Conservation (phyloP, 2,329 filamentous ascomycete genomes). For the Colletotrichum tofieldiae region DNA sequence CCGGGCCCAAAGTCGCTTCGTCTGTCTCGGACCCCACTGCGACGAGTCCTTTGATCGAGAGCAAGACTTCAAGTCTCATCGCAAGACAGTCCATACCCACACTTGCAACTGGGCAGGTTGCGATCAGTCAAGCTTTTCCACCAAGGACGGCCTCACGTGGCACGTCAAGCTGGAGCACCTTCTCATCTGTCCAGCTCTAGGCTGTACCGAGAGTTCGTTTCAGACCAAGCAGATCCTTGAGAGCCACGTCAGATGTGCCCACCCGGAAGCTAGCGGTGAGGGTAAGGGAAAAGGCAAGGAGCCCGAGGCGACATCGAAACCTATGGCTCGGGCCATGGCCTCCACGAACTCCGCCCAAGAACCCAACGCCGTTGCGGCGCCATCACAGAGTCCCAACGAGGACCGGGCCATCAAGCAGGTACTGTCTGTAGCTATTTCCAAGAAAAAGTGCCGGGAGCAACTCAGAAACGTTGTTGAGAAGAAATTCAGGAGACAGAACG, state of each 20-base stretch:
- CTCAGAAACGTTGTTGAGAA: conserved; percentile 55
- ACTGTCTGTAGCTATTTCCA: conserved; percentile 51
- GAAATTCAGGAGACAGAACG: conserved; percentile 50
- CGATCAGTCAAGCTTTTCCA: conserved; percentile 53
- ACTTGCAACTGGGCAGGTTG: conserved; percentile 60
- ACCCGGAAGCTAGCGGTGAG: conserved; percentile 47
- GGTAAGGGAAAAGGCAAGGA: conserved; percentile 20
- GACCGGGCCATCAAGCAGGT: conserved; percentile 45
- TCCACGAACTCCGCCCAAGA: background rate
- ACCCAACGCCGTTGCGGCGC: background rate
- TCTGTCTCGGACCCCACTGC: conserved; percentile 51
- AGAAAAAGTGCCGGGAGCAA: conserved; percentile 55
- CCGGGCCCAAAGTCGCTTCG: conserved; percentile 42
- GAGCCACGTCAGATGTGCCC: conserved; percentile 56
- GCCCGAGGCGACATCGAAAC: conserved; percentile 40
- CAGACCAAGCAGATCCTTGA: conserved; percentile 53
- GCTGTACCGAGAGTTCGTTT: conserved; percentile 57
- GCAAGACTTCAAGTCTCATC: conserved; percentile 47
- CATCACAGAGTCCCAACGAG: conserved; percentile 30
- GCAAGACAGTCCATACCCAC: conserved; percentile 50
- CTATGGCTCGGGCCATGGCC: background rate
- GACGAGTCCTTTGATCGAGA: conserved; percentile 46
- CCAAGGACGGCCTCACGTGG: conserved; percentile 57
- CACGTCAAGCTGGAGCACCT: conserved; percentile 63
- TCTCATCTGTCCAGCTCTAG: conserved; percentile 57